phyloP scores from a whole-genome alignment of 2,329 filamentous ascomycete species.

The Talaromyces sp. region DNA sequence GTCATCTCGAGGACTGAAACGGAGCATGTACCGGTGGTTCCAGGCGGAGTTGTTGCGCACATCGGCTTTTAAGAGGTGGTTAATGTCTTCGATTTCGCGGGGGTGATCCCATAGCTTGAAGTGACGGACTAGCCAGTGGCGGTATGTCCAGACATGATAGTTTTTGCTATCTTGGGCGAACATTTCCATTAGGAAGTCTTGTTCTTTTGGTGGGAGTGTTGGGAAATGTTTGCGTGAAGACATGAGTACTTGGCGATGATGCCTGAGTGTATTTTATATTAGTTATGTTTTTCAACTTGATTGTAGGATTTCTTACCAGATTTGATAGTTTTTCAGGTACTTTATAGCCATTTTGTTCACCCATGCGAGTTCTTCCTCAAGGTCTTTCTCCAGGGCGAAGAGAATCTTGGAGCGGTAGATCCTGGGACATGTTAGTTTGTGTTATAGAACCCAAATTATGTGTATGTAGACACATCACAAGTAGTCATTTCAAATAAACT shows the following conservation, averaged over 20 bases:
- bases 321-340: conserved; percentile 98
- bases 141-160: conserved; percentile 97
- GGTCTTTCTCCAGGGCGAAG: conserved; percentile 64
- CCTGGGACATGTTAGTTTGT: conserved; percentile 42
- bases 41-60: conserved; percentile 96
- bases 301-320: conserved; percentile 64
- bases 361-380: conserved; percentile 78
- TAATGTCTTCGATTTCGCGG: conserved; percentile 69
- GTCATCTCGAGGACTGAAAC: conserved; percentile 66
- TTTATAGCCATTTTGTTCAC: conserved; percentile 79
- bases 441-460: too few relatives aligned
- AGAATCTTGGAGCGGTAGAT: conserved; percentile 86
- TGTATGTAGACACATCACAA: too few relatives aligned
- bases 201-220: conserved; percentile 66
- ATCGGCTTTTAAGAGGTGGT: conserved; percentile 74
- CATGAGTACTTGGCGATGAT: conserved; percentile 62
- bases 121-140: conserved; percentile 73
- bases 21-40: conserved; percentile 95
- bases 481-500: conserved; percentile 19
- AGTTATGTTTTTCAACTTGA: not conserved
- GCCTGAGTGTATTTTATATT: conserved; percentile 38
- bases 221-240: conserved; percentile 53
- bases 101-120: conserved; percentile 61
- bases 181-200: conserved; percentile 76
- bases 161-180: conserved; percentile 89